These are phyloP conservation scores for Epichloe brachyelytri DNA, from an alignment of 2,329 filamentous ascomycete genomes.

Conservation along the genomic window DNA sequence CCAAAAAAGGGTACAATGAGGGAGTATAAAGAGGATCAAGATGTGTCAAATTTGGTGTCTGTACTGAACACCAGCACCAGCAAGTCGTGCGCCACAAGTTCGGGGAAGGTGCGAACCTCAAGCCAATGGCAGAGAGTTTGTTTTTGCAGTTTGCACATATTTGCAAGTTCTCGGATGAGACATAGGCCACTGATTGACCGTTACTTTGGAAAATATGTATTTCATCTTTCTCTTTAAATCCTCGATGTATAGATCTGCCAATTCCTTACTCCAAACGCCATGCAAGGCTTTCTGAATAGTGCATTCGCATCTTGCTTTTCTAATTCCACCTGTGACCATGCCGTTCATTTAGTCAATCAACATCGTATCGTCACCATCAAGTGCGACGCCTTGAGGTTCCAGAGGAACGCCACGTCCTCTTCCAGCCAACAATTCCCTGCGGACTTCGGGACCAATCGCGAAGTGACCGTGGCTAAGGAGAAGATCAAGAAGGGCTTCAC, in stretches of 20 bases:
- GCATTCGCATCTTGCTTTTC: slow-evolving; percentile 1
- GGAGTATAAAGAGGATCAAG: not conserved
- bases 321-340: not conserved
- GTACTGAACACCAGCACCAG: not conserved
- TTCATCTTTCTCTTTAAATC: not conserved
- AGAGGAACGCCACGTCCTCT: slow-evolving; percentile 64
- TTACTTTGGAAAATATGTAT: not conserved
- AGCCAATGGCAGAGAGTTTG: too few relatives aligned
- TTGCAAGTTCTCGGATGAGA: not conserved
- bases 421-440: slow-evolving; percentile 77
- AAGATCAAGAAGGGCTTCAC: slow-evolving; percentile 80
- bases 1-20: too few relatives aligned
- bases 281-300: slow-evolving; percentile 7
- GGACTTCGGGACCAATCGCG: slow-evolving; percentile 80
- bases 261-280: slow-evolving; percentile 11
- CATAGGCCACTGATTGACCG: not conserved
- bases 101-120: not conserved
- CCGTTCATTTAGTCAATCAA: slow-evolving; percentile 40
- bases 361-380: slow-evolving; percentile 88
- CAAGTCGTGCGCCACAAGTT: not conserved
- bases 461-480: slow-evolving; percentile 74
- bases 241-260: not conserved
- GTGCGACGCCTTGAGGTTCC: slow-evolving; percentile 40
- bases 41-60: not conserved
- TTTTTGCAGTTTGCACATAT: not conserved